These are phyloP conservation scores for Boletus patriciae DNA, from an alignment of 768 basidiomycete genomes.

Conservation along the genomic window DNA sequence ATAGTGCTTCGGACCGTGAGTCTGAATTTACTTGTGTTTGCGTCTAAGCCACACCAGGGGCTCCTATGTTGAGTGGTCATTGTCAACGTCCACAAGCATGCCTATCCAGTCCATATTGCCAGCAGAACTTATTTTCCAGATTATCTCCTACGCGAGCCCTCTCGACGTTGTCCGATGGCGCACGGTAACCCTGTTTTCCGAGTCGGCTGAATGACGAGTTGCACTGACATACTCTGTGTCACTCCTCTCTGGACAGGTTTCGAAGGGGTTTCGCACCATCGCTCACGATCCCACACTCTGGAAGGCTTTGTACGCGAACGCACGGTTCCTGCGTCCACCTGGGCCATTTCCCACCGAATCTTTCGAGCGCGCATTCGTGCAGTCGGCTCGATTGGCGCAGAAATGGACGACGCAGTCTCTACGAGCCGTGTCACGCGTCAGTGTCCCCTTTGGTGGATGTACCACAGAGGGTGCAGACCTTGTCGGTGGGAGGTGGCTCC, in stretches of 20 bases:
- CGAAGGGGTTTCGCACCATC: no score
- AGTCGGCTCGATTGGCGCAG: neutral
- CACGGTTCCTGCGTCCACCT: neutral
- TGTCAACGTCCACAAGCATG: no score
- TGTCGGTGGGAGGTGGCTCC: slow-evolving; percentile 2
- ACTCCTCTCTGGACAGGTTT: no score
- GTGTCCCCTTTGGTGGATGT: neutral
- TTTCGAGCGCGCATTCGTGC: neutral
- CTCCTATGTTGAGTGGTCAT: no score
- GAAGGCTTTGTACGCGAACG: neutral
- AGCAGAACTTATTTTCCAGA: neutral
- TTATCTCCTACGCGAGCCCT: neutral
- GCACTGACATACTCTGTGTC: no score
- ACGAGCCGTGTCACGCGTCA: neutral
- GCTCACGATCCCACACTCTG: neutral
- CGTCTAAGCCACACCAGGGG: no score
- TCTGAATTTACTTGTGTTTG: no score
- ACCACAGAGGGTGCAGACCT: neutral
- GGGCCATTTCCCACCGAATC: neutral
- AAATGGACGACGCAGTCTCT: neutral
- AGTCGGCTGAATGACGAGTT: no score
- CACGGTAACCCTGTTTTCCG: no score
- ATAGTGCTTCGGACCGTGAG: no score
- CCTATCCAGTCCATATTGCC: neutral
- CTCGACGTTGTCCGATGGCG: no score